Evolutionary conservation across 192 early-diverging fungal species (phyloP), one percentile per base, ranked within the genome.

Genomic region (Backusella liffmaniae): DNA sequence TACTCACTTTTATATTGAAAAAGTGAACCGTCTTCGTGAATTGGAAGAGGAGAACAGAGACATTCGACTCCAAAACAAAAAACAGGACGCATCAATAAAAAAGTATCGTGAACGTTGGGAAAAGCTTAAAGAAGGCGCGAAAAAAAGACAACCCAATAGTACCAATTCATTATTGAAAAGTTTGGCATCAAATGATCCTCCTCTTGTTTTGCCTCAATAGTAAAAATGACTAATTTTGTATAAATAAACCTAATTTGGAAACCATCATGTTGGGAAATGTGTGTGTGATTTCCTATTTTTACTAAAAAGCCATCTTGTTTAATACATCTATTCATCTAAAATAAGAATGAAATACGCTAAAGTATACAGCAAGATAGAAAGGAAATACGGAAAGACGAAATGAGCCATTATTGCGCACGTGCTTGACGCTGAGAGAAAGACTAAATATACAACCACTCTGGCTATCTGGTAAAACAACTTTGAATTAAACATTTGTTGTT

Each of bases 61-160:
- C 3, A 65, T 89, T 4, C 80, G 79, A 18, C 67, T 82, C 1
- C 86, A 91, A 42, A 82, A 84, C 72, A 79, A 90, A 6, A 84
- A 81, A 70, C 88, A 90, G 73, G 82, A 83, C 18, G 65, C 72
- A 3, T 75, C 89, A 29, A 86, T 92, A 79, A 77, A 67, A 39
- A 92, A 91, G 77, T 95, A 94, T 73, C 90, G 87, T 70, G 91
- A 93, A 26, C 84, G 92, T 35, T 95, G 93, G 93, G 90, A 93
- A 56, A 93, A 90, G 66, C 77, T 94, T 26, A 94, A 93, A 72
- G 94, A 94, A 76, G 84, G 89, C 32, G 92, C 91, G 46, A 91
- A 90, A 72, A 87, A 86, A 30, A 49, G 85, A 68, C 73, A 80
- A 44, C 78, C 79, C 6, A 79, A 59, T 37, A 37, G 10, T 37